These are phyloP conservation scores for Neoscytalidium dimidiatum DNA, from an alignment of 2,329 filamentous ascomycete species.

Conservation along the genomic window DNA sequence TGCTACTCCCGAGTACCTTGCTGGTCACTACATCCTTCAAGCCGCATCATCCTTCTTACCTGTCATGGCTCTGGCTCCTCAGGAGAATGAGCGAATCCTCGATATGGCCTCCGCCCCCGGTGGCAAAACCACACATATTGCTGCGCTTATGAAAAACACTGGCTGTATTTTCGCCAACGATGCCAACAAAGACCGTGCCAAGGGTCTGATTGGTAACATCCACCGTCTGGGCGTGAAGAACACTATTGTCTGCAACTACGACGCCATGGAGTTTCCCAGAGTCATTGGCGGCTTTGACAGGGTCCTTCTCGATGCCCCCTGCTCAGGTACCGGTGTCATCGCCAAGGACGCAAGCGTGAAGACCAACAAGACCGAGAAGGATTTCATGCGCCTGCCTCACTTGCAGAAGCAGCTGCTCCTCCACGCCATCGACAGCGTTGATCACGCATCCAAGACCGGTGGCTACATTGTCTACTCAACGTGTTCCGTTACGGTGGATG, in stretches of 20 bases:
- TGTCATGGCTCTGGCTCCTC: constrained; percentile 94
- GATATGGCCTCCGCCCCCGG: constrained; percentile 95
- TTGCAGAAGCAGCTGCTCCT: constrained; percentile 93
- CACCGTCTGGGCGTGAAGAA: constrained; percentile 93
- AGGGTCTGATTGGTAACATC: constrained; percentile 97
- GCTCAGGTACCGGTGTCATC: constrained; percentile 96
- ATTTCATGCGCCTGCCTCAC: constrained; percentile 92
- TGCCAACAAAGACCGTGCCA: constrained; percentile 87
- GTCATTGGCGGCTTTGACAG: constrained; percentile 96
- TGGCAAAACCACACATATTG: constrained; percentile 94
- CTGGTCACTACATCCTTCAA: constrained; percentile 96
- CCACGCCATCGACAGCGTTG: constrained; percentile 90
- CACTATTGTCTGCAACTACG: constrained; percentile 92
- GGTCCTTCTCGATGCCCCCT: constrained; percentile 90
- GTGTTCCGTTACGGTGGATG: constrained; percentile 90
- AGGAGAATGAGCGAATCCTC: constrained; percentile 87
- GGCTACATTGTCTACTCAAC: constrained; percentile 97
- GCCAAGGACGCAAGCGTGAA: constrained; percentile 96
- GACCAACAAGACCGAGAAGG: constrained; percentile 95
- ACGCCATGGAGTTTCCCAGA: constrained; percentile 89
- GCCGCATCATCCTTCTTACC: constrained; percentile 95
- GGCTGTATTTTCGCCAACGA: constrained; percentile 96
- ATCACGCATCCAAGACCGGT: constrained; percentile 87
- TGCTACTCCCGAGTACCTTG: constrained; percentile 95
- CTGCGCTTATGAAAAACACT: constrained; percentile 97